Evolutionary conservation across 805 yeast species (phyloP).

Genomic region (Monosporozyma solicola): DNA sequence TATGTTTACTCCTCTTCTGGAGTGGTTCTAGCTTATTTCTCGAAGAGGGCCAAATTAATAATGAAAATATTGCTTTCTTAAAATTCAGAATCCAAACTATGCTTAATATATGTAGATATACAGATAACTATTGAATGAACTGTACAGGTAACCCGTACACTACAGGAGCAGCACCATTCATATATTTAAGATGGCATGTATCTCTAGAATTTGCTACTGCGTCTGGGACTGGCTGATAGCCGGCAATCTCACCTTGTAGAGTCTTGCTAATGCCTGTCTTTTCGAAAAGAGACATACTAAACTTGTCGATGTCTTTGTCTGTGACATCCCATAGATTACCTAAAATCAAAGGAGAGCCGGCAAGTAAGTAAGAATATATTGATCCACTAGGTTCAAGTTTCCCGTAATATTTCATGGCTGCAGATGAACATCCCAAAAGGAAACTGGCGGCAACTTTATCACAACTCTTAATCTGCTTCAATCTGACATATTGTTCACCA

Average conservation of each 20-base stretch:
- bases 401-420: constrained; percentile 49
- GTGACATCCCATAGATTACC: constrained; percentile 96
- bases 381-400: constrained; percentile 68
- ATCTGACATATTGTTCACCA: constrained; percentile 73
- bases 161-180: constrained; percentile 92
- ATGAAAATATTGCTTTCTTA: not conserved
- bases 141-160: constrained; percentile 71
- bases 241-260: constrained; percentile 14
- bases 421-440: constrained; percentile 88
- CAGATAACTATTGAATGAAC: not conserved
- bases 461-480: constrained; percentile 42
- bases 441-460: constrained; percentile 47
- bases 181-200: constrained; percentile 56
- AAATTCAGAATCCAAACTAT: not conserved
- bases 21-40: not conserved
- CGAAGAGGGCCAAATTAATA: not conserved
- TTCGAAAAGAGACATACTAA: constrained; percentile 51
- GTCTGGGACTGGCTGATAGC: constrained; percentile 33
- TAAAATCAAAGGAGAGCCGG: constrained; percentile 74
- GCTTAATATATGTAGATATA: not conserved
- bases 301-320: constrained; percentile 85
- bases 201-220: constrained; percentile 59
- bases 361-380: constrained; percentile 61
- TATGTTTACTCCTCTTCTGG: not conserved
- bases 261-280: constrained; percentile 51